These are phyloP conservation scores for Handroanthus guayacan DNA, from an alignment of 257 asterid genomes.

Conservation along the genomic window DNA sequence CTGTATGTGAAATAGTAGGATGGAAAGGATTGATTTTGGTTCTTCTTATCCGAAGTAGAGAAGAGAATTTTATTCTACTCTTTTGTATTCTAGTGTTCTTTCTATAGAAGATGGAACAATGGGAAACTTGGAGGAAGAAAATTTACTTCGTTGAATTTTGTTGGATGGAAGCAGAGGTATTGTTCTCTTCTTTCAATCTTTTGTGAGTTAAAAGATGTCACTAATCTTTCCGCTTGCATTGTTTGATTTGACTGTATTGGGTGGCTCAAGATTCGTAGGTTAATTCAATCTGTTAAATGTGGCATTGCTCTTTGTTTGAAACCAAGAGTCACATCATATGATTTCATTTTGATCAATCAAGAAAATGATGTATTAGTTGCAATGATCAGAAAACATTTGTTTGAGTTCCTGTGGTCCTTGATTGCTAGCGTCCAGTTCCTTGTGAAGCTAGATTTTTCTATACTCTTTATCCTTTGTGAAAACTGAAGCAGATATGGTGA, in stretches of 20 bases:
- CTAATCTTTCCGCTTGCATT: neutral
- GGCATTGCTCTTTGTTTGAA: constrained; percentile 7
- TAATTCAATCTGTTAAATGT: constrained; percentile 2
- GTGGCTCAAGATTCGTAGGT: neutral
- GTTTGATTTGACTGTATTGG: neutral
- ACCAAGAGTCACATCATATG: neutral
- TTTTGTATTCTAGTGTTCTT: constrained; percentile 37
- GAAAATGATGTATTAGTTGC: constrained; percentile 12
- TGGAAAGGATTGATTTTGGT: constrained; percentile 19
- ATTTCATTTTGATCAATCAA: constrained; percentile 23
- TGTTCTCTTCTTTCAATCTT: neutral
- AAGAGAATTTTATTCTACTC: neutral
- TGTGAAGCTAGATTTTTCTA: neutral
- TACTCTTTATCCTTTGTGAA: neutral
- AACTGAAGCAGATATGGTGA: neutral
- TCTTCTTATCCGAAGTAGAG: constrained; percentile 12
- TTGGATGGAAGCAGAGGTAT: constrained; percentile 60
- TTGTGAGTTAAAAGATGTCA: constrained; percentile 16
- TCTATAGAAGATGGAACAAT: constrained; percentile 46
- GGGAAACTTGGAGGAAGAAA: constrained; percentile 42
- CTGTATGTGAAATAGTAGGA: constrained; percentile 4
- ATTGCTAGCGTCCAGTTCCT: constrained; percentile 5
- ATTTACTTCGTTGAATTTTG: constrained; percentile 41
- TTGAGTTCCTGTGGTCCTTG: constrained; percentile 13
- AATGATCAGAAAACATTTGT: neutral